Evolutionary conservation across 768 basidiomycete species (phyloP).

Genomic region (Xerocomus potaroensis): DNA sequence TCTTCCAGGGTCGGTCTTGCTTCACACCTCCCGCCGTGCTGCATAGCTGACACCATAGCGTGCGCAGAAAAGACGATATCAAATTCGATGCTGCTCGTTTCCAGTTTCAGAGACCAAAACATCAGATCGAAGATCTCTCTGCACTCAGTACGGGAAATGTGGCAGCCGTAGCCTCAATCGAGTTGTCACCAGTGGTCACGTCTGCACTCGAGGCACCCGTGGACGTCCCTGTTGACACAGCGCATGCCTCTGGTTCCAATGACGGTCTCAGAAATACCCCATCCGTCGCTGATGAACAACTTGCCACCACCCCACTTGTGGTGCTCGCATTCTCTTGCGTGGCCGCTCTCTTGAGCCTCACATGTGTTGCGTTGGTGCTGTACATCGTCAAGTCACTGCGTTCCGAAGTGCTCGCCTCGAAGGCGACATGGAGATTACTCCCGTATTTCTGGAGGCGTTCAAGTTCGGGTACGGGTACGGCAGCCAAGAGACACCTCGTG

Average conservation of each 20-base stretch:
- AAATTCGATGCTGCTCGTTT: conserved; percentile 26
- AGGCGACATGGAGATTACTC: conserved; percentile 22
- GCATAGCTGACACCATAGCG: conserved; percentile 12
- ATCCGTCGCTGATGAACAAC: not conserved
- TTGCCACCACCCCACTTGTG: conserved; percentile 7
- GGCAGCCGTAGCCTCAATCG: conserved; percentile 29
- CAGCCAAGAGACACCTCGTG: not conserved
- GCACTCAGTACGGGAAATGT: conserved; percentile 24
- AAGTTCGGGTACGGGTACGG: not conserved
- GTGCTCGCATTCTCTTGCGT: conserved; percentile 26
- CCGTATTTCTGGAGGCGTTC: conserved; percentile 13
- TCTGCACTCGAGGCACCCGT: conserved; percentile 20
- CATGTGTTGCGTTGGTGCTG: conserved; percentile 19
- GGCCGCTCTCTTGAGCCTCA: conserved; percentile 21
- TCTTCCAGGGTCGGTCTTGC: conserved; percentile 34
- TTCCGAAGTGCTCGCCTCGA: conserved; percentile 18
- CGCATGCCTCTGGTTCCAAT: conserved; percentile 21
- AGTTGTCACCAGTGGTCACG: conserved; percentile 6
- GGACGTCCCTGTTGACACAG: conserved; percentile 20
- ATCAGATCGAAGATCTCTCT: conserved; percentile 30
- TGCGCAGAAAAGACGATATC: conserved; percentile 16
- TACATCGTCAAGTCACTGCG: conserved; percentile 20
- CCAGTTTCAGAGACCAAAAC: conserved; percentile 27
- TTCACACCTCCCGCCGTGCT: conserved; percentile 1
- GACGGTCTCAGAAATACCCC: not conserved